Conservation (phyloP, 257 asterid species). For the Capsicum baccatum region DNA sequence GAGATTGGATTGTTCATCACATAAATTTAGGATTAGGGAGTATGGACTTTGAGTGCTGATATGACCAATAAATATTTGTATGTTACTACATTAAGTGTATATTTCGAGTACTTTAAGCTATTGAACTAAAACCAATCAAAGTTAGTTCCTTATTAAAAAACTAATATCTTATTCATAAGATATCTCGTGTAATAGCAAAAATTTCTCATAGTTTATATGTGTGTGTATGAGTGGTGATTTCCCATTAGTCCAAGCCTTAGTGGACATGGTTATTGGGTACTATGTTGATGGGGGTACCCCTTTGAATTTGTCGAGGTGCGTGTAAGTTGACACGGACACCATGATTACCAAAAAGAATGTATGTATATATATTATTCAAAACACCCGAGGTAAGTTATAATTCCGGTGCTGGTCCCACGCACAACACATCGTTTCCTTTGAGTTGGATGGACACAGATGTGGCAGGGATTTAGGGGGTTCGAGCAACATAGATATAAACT, state of each 20-base stretch:
- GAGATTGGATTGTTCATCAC: not conserved
- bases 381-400: not conserved
- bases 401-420: not conserved
- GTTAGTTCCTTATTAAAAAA: not conserved
- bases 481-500: not conserved
- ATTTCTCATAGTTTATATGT: not conserved
- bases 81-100: not conserved
- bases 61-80: not conserved
- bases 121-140: not conserved
- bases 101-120: not conserved
- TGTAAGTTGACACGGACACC: not conserved
- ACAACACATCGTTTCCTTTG: not conserved
- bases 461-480: not conserved
- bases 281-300: too few relatives aligned
- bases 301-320: not conserved
- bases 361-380: not conserved
- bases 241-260: not conserved
- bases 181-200: not conserved
- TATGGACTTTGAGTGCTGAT: not conserved
- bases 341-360: not conserved
- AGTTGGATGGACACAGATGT: not conserved
- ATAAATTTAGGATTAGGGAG: not conserved
- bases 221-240: not conserved
- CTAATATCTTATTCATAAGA: not conserved
- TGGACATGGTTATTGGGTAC: not conserved